Evolutionary conservation across 2,329 filamentous ascomycete genomes (phyloP), one percentile per base, ranked within the genome.

Genomic region (Neodidymelliopsis sp.): DNA sequence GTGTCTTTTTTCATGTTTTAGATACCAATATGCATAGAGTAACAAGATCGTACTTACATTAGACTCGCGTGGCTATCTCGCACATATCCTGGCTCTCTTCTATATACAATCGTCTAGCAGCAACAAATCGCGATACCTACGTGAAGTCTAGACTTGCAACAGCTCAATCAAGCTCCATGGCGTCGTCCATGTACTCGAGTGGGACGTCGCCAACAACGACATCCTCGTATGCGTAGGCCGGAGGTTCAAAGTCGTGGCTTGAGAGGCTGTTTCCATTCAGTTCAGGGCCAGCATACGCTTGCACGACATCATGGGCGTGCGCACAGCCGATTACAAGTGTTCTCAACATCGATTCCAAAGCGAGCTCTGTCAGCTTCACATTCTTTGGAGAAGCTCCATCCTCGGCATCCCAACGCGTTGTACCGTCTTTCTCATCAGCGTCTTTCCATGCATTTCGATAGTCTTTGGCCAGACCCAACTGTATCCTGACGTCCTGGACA

Each of bases 361-460:
- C 81, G 57, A 89, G 85, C 54, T 83, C 81, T 49, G 80, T 79
- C 2, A 90, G 72, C 16, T 78, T 76, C 11, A 64, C 53, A 20
- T 71, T 65, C 16, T 64, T 68, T 34, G 48, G 63, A 29, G 49
- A 51, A 39, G 43, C 47, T 44, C 53, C 40, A 12, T 69, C 66
- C 16, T 65, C 61, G 12, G 47, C 44, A 18, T 47, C 30, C 44
- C 49, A 49, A 9, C 44, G 50, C 4, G 40, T 33, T 1, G 49
- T 15, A 16, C 28, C 42, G 1, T 41, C 45, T 5, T 70, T 69
- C 31, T 82, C 78, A 27, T 85, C 83, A 0, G 82, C 85, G 43
- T 85, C 82, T 72, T 90, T 90, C 87, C 87, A 90, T 8, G 83
- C 77, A 57, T 90, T 90, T 1, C 87, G 77, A 46, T 89, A 78